Evolutionary conservation across 371 early-diverging fungal genomes (phyloP), one percentile per base, ranked within the genome.

Genomic region (Mucor mucedo): DNA sequence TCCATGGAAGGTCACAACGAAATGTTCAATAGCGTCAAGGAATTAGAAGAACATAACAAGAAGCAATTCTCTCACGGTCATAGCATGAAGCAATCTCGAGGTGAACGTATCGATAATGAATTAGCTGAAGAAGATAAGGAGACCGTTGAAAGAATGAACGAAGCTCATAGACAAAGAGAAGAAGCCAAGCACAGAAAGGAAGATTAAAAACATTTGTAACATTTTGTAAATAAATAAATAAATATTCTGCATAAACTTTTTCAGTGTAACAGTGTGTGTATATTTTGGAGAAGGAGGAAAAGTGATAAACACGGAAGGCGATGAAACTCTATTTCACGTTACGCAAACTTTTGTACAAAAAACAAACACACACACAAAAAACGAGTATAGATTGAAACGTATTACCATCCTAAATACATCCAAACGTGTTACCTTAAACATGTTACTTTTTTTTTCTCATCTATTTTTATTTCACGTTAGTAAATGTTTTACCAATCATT

Each of bases 111-210:
- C 27, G 70, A 69, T 21, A 47, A 49, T n/a, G 62, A 65, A 54
- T 58, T 69, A 38, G 65, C 41, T 8, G 35, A 61, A 40, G 65
- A 65, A 50, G 70, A 69, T 16, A 59, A 61, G 30, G 58, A 58
- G 16, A 69, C 40, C 28, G 35, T 69, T 32, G 49, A 65, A 41
- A 49, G 30, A 33, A 65, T 53, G 65, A 45, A 69, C 21, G 44
- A 69, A 16, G 52, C 60, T 39, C 56, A 53, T 3, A 52, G 41
- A 28, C 50, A 68, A n/a, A 68, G 32, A 9, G 59, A 68, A 45
- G 27, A 63, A 27, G 49, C 55, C 33, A 55, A 62, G 29, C 55
- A 48, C 47, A 63, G 40, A 14, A 32, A 49, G 32, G 48, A 33
- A 16, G n/a, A 49, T 27, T 11, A 40, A 57, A 11, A 14, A n/a